Evolutionary conservation across 2,329 filamentous ascomycete species (phyloP).

Genomic region (Lecanicillium sp.): DNA sequence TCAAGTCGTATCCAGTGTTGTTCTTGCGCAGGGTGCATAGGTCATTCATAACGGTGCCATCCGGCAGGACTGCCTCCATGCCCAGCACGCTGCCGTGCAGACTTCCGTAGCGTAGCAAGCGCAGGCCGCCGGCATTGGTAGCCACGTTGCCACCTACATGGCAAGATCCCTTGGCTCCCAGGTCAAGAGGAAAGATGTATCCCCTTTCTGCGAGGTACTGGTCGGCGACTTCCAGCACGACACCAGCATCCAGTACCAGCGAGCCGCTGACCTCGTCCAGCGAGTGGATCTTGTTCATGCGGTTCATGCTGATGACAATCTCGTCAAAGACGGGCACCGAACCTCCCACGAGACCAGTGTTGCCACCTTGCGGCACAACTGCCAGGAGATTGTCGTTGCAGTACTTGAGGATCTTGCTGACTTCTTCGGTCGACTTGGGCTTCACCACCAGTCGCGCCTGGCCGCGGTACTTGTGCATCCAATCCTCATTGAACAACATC

Average conservation of each 20-base stretch:
- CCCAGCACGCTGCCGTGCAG: constrained; percentile 90
- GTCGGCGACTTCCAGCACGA: constrained; percentile 84
- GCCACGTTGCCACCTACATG: constrained; percentile 94
- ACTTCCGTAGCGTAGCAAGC: constrained; percentile 86
- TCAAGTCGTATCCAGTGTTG: constrained; percentile 96
- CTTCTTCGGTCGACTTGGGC: constrained; percentile 75
- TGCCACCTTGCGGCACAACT: constrained; percentile 94
- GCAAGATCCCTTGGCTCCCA: constrained; percentile 96
- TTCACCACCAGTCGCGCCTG: constrained; percentile 83
- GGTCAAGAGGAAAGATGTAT: constrained; percentile 89
- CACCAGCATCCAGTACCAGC: constrained; percentile 82
- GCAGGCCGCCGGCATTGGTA: constrained; percentile 88
- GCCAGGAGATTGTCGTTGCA: constrained; percentile 91
- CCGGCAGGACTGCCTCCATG: constrained; percentile 85
- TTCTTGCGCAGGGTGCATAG: constrained; percentile 88
- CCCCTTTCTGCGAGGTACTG: constrained; percentile 73
- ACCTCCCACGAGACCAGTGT: constrained; percentile 91
- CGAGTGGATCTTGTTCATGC: constrained; percentile 84
- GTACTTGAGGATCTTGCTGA: constrained; percentile 86
- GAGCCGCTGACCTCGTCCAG: constrained; percentile 93
- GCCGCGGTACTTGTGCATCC: constrained; percentile 98
- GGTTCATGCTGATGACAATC: constrained; percentile 83
- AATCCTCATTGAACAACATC: constrained; percentile 90
- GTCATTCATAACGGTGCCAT: constrained; percentile 87
- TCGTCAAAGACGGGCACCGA: constrained; percentile 97